phyloP scores from a whole-genome alignment of 2,329 filamentous ascomycete genomes.

The Alternaria longipes region DNA sequence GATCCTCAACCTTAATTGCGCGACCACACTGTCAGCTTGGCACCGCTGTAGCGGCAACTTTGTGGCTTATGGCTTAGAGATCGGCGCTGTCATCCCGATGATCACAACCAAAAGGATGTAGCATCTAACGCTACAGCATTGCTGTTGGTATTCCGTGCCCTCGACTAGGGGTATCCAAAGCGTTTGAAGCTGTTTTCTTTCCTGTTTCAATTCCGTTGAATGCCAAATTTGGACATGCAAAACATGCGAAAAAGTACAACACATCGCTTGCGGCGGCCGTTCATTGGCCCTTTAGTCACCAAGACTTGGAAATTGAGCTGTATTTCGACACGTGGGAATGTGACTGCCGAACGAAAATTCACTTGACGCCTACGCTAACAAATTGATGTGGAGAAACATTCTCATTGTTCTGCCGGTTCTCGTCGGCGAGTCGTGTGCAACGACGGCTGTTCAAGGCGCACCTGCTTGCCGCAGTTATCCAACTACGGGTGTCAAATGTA shows the following conservation, averaged over 20 bases:
- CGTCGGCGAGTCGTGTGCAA: slow-evolving; percentile 7
- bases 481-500: not conserved
- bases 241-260: not conserved
- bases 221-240: slow-evolving; percentile 21
- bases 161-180: not conserved
- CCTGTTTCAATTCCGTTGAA: not conserved
- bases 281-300: not conserved
- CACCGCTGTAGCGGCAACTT: not conserved
- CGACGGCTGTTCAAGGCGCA: not conserved
- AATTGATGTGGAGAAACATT: not conserved
- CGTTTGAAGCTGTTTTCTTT: not conserved
- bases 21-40: slow-evolving; percentile 22
- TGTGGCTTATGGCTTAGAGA: slow-evolving; percentile 20
- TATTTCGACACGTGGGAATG: not conserved
- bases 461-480: not conserved
- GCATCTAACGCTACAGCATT: slow-evolving; percentile 21
- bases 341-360: not conserved
- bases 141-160: slow-evolving; percentile 8
- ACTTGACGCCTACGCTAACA: not conserved
- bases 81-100: slow-evolving; percentile 23
- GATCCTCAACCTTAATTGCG: slow-evolving; percentile 36
- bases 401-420: slow-evolving; percentile 4
- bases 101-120: slow-evolving; percentile 24
- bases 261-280: slow-evolving; percentile 1
- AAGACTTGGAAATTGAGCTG: not conserved